Percentiles rank a stretch among this genome's conserved stretches.
Evolutionary conservation across 2,329 filamentous ascomycete genomes (phyloP).

Genomic region (Ophiostoma sp.): DNA sequence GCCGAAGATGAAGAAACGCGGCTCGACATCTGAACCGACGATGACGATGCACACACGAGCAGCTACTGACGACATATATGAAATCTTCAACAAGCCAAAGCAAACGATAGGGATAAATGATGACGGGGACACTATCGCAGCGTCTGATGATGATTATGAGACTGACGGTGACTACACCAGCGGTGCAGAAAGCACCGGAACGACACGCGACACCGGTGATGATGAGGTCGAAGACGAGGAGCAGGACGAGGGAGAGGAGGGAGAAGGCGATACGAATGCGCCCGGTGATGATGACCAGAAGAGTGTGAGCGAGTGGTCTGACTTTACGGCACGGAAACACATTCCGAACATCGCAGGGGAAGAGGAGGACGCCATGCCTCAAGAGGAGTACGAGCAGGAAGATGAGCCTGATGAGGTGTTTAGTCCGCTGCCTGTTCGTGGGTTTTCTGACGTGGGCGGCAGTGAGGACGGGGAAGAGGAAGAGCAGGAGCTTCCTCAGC

Average conservation of each 20-base stretch:
- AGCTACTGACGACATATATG: constrained; percentile 95
- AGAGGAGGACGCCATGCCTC: not conserved
- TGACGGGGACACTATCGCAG: constrained; percentile 49
- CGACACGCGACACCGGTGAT: constrained; percentile 52
- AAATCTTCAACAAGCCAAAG: constrained; percentile 87
- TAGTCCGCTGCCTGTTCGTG: constrained; percentile 22
- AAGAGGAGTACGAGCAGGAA: constrained; percentile 23
- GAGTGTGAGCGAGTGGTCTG: constrained; percentile 79
- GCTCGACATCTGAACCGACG: constrained; percentile 66
- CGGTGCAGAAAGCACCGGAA: constrained; percentile 71
- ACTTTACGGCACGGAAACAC: constrained; percentile 71
- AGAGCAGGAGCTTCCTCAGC: constrained; percentile 31
- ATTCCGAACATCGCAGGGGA: constrained; percentile 42
- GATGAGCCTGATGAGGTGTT: constrained; percentile 32
- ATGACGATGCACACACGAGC: constrained; percentile 97
- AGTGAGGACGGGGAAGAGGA: constrained; percentile 29
- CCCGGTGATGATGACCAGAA: constrained; percentile 53
- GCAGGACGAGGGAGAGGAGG: constrained; percentile 40
- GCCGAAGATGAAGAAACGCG: constrained; percentile 77
- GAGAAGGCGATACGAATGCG: constrained; percentile 38
- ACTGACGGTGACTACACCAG: constrained; percentile 74
- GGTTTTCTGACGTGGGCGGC: not conserved
- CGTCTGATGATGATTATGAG: constrained; percentile 52
- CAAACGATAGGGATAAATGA: constrained; percentile 45
- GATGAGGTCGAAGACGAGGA: constrained; percentile 43